Evolutionary conservation across 768 basidiomycete species (phyloP), one percentile per base, ranked within the genome.

Genomic region (Pulveroboletus sp.): DNA sequence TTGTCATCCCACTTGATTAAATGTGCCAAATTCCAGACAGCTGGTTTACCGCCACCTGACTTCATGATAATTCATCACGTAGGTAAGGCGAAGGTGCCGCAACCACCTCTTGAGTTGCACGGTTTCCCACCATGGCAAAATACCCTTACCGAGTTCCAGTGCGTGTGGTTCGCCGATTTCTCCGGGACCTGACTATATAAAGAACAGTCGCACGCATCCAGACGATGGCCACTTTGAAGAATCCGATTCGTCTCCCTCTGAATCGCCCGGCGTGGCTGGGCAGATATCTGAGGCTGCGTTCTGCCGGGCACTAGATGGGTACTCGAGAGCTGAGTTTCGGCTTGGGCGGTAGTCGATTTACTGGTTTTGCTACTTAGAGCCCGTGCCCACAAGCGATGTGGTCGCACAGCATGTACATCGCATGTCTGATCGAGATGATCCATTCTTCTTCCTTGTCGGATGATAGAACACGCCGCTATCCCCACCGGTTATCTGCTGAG

Each of bases 41-140:
- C 72, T 46, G 79, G 75, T 31, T 72, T 88, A 38, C 75, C 81
- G 16, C 71, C 85, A 13, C 87, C 89, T 13, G 87, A 92, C 57
- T 78, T 92, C 42, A 78, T 90, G 75, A 81, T 92, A 55, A 72
- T 90, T 14, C 87, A 91, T 59, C 70, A 80, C 39, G 51, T 86
- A 19, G 70, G 69, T 27, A 68, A 72, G 3, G 62, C 68, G 12
- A 66, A 58, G 40, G 64, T 64, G 32, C 65, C 69, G 32, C 62
- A 60, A 33, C 59, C 70, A 20, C 80, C 85, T 1, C 65, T 84
- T 43, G 87, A 90, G 62, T 70, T 90, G 19, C 70, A 85, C 55
- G 85, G 84, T 5, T 90, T 85, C 58, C 90, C 90, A 16, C 90
- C 90, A 14, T 92, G 90, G 89, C 90, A 92, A 57, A 79, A 83